Base-by-base conservation (phyloP, 352 stramenopile species). In the Phytophthora ramorum region DNA sequence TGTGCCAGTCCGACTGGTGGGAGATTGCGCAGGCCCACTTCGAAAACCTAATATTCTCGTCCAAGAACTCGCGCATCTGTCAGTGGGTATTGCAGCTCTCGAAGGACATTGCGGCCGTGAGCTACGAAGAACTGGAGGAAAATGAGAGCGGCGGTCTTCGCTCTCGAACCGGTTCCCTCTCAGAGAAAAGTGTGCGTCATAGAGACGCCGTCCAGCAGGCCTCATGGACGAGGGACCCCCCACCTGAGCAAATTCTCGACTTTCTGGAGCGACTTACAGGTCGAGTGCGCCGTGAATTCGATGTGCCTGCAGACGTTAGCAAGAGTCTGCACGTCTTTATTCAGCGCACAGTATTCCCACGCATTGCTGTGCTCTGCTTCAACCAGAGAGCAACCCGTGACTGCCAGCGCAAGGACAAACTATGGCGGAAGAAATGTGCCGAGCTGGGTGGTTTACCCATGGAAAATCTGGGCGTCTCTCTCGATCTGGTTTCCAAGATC, bases 1-100 rank as follows among this genome's bases (percentile, higher is more conserved):
- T 96, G 85, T 90, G 80, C 40, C 66, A 73, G 57, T 52, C 79
- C 10, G 81, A 94, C 35, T 96, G 87, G 87, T 94, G 87, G 87
- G 84, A 90, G 34, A 83, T 93, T 47, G 85, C 87, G 0, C 87
- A 94, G 66, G 87, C 87, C 10, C 85, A 96, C 52, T 96, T 96
- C 64, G 87, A 96, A 62, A 96, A 93, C 47, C 66, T 96, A 13
- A 78, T 96, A 7, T 94, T 96, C 40, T 84, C 85, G 35, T 75
- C 71, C 10, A 65, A 76, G 7, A 84, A 92, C 17, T 89, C 81
- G 14, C 79, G 85, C 7, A 80, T 94, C 10, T 89, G 79, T 17
- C 87, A 92, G 63, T 88, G 81, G 74, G 70, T 96, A 22, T 53
- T 75, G 34, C 83, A 89, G 19, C 70, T 94, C 14, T 88, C 84